Base-by-base conservation (phyloP, 108 stramenopile species). In the Cylindrotheca fusiformis region DNA sequence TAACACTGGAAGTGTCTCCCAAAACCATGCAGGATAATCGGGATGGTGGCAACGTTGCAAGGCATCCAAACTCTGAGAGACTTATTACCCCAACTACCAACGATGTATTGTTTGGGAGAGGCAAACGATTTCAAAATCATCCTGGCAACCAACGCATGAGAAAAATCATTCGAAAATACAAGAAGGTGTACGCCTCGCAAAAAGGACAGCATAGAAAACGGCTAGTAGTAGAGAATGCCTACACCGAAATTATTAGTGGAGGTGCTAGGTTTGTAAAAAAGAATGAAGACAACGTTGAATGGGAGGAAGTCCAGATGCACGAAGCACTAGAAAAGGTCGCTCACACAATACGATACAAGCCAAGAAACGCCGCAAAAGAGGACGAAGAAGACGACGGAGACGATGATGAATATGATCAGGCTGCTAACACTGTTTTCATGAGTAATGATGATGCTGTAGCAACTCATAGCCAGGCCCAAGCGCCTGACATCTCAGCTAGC, bases 101-200 rank as follows among this genome's bases (percentile, higher is more conserved):
- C 17, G 54, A 55, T 55, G 26, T 55, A 23, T 4, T 55, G 25
- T 55, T 55, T 28, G 54, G 54, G 5, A 3, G 54, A 3, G 54
- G 54, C 3, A 22, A 27, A 4, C 21, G 24, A 14, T 55, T 55
- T 28, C 54, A 55, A 28, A 27, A 21, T 6, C 54, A 55, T 17
- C 54, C 25, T 14, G 54, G 54, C 4, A 55, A 55, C 54, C 8
- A 28, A 4, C 21, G 54, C 25, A 55, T 55, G 54, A 23, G 26
- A 28, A 55, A 22, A 26, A 55, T 55, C 26, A 55, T 55, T 27
- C 17, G 26, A 12, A 21, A 21, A 14, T 55, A 55, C 17, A 14
- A 26, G 12, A 26, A 22, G 24, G 17, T 55, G 26, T 55, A 55
- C 26, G 14, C 17, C 6, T 23, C 54, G 17, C 10, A 21, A 6